Evolutionary conservation across 805 yeast species (phyloP), one percentile per base, ranked within the genome.

Genomic region (Saturnispora ahearnii): DNA sequence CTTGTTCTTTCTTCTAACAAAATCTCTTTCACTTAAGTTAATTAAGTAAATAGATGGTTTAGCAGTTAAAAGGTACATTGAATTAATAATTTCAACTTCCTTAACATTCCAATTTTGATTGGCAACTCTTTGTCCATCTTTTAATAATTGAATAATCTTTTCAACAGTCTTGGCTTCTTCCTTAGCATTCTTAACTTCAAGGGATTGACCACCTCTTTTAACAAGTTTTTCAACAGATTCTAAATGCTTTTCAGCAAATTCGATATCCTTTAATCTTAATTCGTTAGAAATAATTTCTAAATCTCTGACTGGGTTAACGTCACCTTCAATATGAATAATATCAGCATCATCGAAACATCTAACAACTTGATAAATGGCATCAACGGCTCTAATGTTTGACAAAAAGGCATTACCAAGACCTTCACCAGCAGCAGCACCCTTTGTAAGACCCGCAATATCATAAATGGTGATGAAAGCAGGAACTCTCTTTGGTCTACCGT

Each of bases 331-430:
- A 72, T 93, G 99, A 60, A 90, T 89, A 62, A 93, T 93, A 66
- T 93, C 99, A 36, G 96, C 95, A 69, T 93, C 99, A 65, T 89
- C 96, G 63, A 93, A 93, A 71, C 96, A 87, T 72, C 99, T 84
- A 46, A 93, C 98, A 57, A 93, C 96, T 73, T 93, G 98, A 73
- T 86, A 93, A 57, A 93, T 84, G 55, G 97, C 96, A 77, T 93
- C 99, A 51, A 93, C 99, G 45, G 96, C 93, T 71, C 98, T 81
- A 62, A 93, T 93, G 69, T 93, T 90, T 59, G 96, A 84, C 73
- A 93, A 80, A 78, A 93, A 93, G 55, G 96, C 95, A 69, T 93
- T 93, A 65, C 99, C 99, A 58, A 93, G 80, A 67, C 99, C 99
- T 72, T 89, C 97, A 69, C 98, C 98, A 49, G 86, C 84, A 53